These are phyloP conservation scores for Wickerhamomyces sydowiorum DNA, from an alignment of 805 yeast species.

Conservation along the genomic window DNA sequence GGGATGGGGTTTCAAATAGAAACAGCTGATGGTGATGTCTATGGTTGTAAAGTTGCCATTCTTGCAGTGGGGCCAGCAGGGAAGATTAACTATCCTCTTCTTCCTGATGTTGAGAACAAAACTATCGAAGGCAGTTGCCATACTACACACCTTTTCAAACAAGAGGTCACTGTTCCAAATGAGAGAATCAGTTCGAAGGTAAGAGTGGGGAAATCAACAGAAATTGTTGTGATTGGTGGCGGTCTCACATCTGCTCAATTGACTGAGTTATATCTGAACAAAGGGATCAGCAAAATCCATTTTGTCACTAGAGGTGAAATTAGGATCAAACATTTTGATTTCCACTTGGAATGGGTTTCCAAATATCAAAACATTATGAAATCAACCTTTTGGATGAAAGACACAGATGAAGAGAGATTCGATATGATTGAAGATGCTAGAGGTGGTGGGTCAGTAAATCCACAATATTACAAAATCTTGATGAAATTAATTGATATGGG, in stretches of 20 bases:
- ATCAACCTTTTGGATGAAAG: conserved; percentile 36
- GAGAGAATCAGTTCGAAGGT: neutral
- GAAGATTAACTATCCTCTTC: conserved; percentile 7
- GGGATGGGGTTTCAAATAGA: conserved; percentile 29
- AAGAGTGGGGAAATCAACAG: neutral
- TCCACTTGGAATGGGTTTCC: conserved; percentile 45
- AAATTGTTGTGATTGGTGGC: conserved; percentile 36
- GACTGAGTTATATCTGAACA: conserved; percentile 30
- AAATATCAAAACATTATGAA: conserved; percentile 40
- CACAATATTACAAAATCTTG: conserved; percentile 33
- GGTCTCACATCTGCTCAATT: conserved; percentile 42
- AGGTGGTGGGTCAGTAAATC: conserved; percentile 41
- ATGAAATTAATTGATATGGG: conserved; percentile 27
- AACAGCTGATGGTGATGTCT: conserved; percentile 27
- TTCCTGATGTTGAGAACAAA: conserved; percentile 1
- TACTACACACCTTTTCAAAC: conserved; percentile 7
- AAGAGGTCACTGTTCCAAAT: conserved; percentile 2
- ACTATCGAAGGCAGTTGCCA: conserved; percentile 10
- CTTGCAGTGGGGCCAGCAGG: conserved; percentile 11
- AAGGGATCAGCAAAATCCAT: conserved; percentile 28
- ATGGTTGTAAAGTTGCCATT: conserved; percentile 22
- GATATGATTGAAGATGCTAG: conserved; percentile 37
- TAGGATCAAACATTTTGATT: conserved; percentile 41
- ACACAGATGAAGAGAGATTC: conserved; percentile 35
- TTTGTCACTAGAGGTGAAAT: conserved; percentile 31